Evolutionary conservation across 2,329 filamentous ascomycete genomes (phyloP).

Genomic region (Colletotrichum plurivorum): DNA sequence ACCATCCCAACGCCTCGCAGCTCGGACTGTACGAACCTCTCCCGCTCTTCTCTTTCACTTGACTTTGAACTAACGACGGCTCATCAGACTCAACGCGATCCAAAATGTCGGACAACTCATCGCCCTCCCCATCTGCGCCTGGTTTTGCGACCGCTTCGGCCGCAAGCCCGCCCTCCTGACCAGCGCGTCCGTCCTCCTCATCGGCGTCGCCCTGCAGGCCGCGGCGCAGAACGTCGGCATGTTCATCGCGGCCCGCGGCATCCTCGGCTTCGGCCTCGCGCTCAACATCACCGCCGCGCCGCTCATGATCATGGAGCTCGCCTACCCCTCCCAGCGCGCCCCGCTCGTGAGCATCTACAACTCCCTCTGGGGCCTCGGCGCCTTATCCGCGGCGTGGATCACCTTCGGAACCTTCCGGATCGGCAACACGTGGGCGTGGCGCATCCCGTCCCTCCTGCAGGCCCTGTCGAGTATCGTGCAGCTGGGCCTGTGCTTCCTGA

Average conservation of each 20-base stretch:
- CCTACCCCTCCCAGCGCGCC: conserved; percentile 31
- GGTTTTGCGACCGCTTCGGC: conserved; percentile 48
- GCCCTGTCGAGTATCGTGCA: conserved; percentile 29
- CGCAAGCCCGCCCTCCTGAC: conserved; percentile 44
- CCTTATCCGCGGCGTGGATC: conserved; percentile 42
- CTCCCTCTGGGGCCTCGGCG: conserved; percentile 36
- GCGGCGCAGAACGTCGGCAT: conserved; percentile 60
- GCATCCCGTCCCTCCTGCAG: conserved; percentile 33
- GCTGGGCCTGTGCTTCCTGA: conserved; percentile 33
- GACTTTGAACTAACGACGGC: neutral
- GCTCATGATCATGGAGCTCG: conserved; percentile 36
- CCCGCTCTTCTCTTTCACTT: too few species aligned
- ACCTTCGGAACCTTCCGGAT: conserved; percentile 39
- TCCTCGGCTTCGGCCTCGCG: conserved; percentile 57
- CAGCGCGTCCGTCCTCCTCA: conserved; percentile 49
- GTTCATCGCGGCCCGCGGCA: conserved; percentile 57
- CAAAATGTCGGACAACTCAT: conserved; percentile 53
- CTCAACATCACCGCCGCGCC: conserved; percentile 45
- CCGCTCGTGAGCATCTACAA: conserved; percentile 35
- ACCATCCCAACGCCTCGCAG: conserved; percentile 45
- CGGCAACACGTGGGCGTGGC: conserved; percentile 35
- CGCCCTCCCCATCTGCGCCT: conserved; percentile 49
- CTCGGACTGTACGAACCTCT: conserved; percentile 44
- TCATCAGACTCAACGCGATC: conserved; percentile 47
- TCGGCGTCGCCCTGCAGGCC: conserved; percentile 57